Base-by-base conservation (phyloP, 805 yeast genomes). In the Isabelozyma heimii region DNA sequence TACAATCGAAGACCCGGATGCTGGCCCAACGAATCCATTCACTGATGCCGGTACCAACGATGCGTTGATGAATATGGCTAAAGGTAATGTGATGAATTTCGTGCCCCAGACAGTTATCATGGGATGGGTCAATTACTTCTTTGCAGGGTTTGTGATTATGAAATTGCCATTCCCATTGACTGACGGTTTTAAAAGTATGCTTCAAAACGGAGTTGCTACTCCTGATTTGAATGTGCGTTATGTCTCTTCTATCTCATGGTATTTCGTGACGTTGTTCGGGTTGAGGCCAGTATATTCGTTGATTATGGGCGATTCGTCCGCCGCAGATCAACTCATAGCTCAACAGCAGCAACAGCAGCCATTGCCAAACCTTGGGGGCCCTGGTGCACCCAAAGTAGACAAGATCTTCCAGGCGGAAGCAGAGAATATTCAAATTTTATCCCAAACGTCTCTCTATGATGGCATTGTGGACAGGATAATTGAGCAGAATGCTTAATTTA, bases 171-270 rank as follows among this genome's bases (percentile, higher is more conserved):
- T 94, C 71, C 96, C 97, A 2, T 72, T 94, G 48, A 94, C 98
- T 0, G 76, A 84, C 30, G 84, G 91, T 51, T 94, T 94, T 75
- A 94, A 94, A 66, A 81, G 87, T 50, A 91, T 94, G 96, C 70
- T 94, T 40, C 99, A 94, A 67, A 82, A 81, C 27, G 96, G 97
- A 7, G 86, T 94, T 12, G 79, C 76, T 49, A 91, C 98, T 0
- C 77, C 85, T 1, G 95, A 92, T 59, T 73, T 94, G 49, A 94
- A 91, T 62, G 97, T 85, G 8, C 74, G 96, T 26, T 94, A 96
- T 83, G 98, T 94, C 14, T 85, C 94, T 37, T 84, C 97, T 2
- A 86, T 94, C 16, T 90, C 97, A 5, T 94, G 98, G 98, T 94
- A 92, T 65, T 89, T 94, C 65, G 87, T 92, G 47, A 88, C 90